Base-by-base conservation (phyloP, 2,329 filamentous ascomycete genomes). In the Albifimbria verrucaria region DNA sequence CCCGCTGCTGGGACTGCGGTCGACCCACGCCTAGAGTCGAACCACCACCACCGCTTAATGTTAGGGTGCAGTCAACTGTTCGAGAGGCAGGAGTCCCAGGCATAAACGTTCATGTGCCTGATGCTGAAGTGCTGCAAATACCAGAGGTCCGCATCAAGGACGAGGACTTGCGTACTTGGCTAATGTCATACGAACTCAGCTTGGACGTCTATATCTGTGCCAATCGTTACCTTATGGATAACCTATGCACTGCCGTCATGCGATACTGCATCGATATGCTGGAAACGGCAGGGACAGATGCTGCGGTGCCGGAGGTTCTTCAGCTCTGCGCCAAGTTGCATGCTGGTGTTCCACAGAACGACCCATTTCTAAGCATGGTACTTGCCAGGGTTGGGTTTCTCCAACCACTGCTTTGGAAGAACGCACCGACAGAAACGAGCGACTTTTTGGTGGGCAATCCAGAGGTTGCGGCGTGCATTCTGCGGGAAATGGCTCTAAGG, bases 191-290 rank as follows among this genome's bases (percentile, higher is more conserved):
- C 58, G 70, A 75, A 55, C 68, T 79, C 32, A 74, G 73, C 58
- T 59, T 80, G 12, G 74, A 78, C 50, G 76, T 78, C 12, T 79
- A 80, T 63, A 73, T 79, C 49, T 74, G 75, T 50, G 77, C 77
- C 7, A 70, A 77, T 57, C 72, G 73, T 49, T 79, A 73, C 60
- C 66, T 78, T 50, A 72, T 80, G 60, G 69, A 74, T 23, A 71
- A 71, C 48, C 75, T 80, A 62, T 75, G 77, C 58, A 55, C 53
- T 4, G 70, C 68, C 44, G 69, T 79, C 36, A 67, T 74, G 48
- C 68, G 72, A 4, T 70, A 63, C 25, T 69, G 71, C 52, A 68
- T 80, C 55, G 75, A 79, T 60, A 75, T 77, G 69, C 68, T 78
- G 15, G 72, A 77, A 59, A 68, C 68, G 7, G 71, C 75, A 1